These are phyloP conservation scores for Mycena rebaudengoi DNA, from an alignment of 768 basidiomycete species.

Conservation along the genomic window DNA sequence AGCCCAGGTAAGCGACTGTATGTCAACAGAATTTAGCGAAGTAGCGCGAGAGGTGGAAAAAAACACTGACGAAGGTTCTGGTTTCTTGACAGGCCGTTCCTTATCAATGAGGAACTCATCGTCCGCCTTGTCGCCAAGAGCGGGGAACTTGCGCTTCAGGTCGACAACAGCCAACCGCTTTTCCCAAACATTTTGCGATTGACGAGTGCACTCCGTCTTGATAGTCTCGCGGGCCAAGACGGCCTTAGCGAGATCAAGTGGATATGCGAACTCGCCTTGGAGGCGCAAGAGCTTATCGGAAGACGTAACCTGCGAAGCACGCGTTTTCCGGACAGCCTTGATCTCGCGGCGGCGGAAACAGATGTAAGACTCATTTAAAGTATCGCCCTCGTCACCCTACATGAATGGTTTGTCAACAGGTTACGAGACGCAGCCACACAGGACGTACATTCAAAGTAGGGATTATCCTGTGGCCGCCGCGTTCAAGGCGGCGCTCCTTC, in stretches of 20 bases:
- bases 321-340: conserved; percentile 93
- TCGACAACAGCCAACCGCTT: conserved; percentile 78
- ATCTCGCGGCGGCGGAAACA: conserved; percentile 97
- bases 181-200: conserved; percentile 79
- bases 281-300: conserved; percentile 88
- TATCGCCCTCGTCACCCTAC: conserved; percentile 90
- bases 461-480: conserved; percentile 87
- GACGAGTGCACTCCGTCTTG: conserved; percentile 72
- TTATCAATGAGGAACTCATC: conserved; percentile 71
- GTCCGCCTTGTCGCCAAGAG: conserved; percentile 68
- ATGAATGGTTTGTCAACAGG: conserved; percentile 9
- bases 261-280: conserved; percentile 76
- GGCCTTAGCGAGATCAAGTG: conserved; percentile 76
- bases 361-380: conserved; percentile 91
- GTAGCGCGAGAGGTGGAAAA: background rate
- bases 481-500: conserved; percentile 85
- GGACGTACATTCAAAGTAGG: conserved; percentile 85
- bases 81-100: conserved; percentile 49
- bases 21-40: background rate
- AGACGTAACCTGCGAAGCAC: conserved; percentile 89
- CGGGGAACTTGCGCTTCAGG: conserved; percentile 80
- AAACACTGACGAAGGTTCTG: conserved; percentile 48
- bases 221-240: conserved; percentile 77
- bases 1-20: conserved; percentile 60
- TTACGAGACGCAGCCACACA: background rate